phyloP scores from a whole-genome alignment of 805 yeast species.

The Sungouiella blattae region DNA sequence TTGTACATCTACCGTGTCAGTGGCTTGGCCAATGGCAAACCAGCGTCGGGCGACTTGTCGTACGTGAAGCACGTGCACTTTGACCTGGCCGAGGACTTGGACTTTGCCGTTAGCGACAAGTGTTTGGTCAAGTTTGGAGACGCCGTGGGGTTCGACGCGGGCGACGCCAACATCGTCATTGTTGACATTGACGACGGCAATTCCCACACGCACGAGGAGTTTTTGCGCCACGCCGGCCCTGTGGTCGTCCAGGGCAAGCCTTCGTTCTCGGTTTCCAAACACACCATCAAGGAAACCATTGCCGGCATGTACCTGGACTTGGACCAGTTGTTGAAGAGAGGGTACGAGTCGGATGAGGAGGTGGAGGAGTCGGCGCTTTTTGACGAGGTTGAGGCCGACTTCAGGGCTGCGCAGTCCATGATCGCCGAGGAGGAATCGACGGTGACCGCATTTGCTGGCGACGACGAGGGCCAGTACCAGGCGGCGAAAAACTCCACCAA shows the following conservation, averaged over 20 bases:
- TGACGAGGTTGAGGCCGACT: slow-evolving; percentile 22
- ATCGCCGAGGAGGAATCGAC: slow-evolving; percentile 24
- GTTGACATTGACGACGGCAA: slow-evolving; percentile 23
- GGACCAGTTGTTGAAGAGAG: slow-evolving; percentile 18
- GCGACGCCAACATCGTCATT: slow-evolving; percentile 14
- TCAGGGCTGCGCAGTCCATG: slow-evolving; percentile 30
- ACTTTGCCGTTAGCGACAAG: slow-evolving; percentile 9
- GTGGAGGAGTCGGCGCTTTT: slow-evolving; percentile 3
- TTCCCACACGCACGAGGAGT: slow-evolving; percentile 18
- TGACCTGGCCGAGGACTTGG: slow-evolving; percentile 11
- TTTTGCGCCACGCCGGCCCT: slow-evolving; percentile 9
- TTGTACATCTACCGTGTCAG: slow-evolving; percentile 26
- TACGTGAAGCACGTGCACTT: slow-evolving; percentile 16
- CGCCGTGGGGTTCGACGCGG: slow-evolving; percentile 2
- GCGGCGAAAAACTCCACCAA: slow-evolving; percentile 5
- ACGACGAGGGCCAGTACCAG: slow-evolving; percentile 1
- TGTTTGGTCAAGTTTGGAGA: slow-evolving; percentile 11
- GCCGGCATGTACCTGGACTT: slow-evolving; percentile 14
- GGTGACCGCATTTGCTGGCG: slow-evolving; percentile 20
- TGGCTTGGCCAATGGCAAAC: slow-evolving; percentile 12
- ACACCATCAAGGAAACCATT: neutral
- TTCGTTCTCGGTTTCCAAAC: slow-evolving; percentile 13
- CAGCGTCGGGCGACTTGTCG: slow-evolving; percentile 2
- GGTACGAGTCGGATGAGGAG: slow-evolving; percentile 5
- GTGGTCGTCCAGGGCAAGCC: slow-evolving; percentile 32